Evolutionary conservation across 1,139 yeast species (phyloP).

Genomic region (Magnusiomyces suaveolens): DNA sequence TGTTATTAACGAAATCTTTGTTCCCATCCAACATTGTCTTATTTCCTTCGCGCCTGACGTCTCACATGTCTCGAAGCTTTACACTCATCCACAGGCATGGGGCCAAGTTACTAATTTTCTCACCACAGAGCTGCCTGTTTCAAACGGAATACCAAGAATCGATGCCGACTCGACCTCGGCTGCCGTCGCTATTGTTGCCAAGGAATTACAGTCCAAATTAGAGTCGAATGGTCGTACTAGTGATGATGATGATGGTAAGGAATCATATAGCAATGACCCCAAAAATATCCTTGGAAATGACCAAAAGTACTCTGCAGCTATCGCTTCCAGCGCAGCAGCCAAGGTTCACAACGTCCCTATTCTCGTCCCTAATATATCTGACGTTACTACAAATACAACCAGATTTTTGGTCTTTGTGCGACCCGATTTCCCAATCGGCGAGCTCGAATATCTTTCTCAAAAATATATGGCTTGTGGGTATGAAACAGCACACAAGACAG

Average conservation of each 20-base stretch:
- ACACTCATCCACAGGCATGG: conserved; percentile 98
- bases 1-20: conserved; percentile 74
- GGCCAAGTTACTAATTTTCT: conserved; percentile 67
- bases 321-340: conserved; percentile 58
- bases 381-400: conserved; percentile 66
- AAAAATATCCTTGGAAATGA: too few relatives aligned
- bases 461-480: background rate
- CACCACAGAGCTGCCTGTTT: conserved; percentile 24
- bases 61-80: conserved; percentile 48
- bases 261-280: background rate
- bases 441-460: background rate
- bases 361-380: conserved; percentile 50
- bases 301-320: conserved; percentile 36
- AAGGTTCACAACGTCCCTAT: conserved; percentile 53
- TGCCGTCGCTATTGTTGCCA: conserved; percentile 59
- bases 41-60: conserved; percentile 39
- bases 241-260: conserved; percentile 17
- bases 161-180: conserved; percentile 74
- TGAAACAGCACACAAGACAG: background rate
- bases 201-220: too few relatives aligned
- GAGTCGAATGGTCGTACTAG: conserved; percentile 25
- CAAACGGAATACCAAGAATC: conserved; percentile 27
- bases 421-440: background rate
- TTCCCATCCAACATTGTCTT: conserved; percentile 70
- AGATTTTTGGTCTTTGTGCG: conserved; percentile 61